phyloP scores from a whole-genome alignment of 2,329 filamentous ascomycete species.

The Apiospora malaysiana region DNA sequence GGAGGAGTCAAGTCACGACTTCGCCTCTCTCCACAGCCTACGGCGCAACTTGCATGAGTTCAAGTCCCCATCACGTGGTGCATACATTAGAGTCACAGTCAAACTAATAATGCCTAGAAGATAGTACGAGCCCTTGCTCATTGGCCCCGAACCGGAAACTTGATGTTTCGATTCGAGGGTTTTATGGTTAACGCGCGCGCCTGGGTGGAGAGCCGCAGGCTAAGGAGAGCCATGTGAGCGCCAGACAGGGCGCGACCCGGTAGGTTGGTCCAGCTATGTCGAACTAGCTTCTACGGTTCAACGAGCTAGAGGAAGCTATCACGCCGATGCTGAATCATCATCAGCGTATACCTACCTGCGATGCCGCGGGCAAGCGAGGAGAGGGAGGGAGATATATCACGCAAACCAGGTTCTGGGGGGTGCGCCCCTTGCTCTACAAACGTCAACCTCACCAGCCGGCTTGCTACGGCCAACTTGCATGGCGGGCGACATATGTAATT shows the following conservation, averaged over 20 bases:
- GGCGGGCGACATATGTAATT: background rate
- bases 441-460: background rate
- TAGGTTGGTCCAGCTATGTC: background rate
- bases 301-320: no score
- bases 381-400: background rate
- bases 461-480: background rate
- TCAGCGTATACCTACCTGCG: no score
- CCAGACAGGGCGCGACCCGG: background rate
- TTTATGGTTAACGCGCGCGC: background rate
- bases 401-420: background rate
- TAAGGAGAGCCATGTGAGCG: background rate
- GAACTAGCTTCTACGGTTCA: no score
- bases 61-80: no score
- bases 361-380: background rate
- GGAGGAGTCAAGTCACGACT: background rate
- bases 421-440: background rate
- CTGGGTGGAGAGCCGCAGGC: background rate
- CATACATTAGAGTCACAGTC: no score
- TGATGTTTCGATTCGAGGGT: constrained; percentile 4
- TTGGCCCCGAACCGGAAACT: background rate
- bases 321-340: no score
- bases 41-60: background rate
- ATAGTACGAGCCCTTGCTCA: background rate
- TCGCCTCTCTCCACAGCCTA: background rate
- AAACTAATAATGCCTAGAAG: no score